Evolutionary conservation across 768 basidiomycete species (phyloP).

Genomic region (Pholiota molesta): DNA sequence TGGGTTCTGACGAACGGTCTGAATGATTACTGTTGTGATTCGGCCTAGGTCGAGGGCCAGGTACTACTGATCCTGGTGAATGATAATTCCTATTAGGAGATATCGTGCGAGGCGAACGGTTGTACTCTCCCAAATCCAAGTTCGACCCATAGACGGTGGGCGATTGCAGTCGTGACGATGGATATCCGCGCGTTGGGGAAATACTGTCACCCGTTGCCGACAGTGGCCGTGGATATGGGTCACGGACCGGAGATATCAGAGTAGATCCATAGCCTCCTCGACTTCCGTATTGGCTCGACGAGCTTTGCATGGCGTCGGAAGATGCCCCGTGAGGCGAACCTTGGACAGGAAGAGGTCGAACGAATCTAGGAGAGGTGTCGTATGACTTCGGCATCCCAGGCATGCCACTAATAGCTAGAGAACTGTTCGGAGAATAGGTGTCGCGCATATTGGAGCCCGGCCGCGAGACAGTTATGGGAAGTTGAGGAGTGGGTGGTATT

Average conservation of each 20-base stretch:
- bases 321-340: slow-evolving; percentile 37
- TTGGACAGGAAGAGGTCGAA: slow-evolving; percentile 45
- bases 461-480: slow-evolving; percentile 36
- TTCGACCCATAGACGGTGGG: slow-evolving; percentile 14
- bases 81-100: slow-evolving; percentile 39
- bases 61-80: slow-evolving; percentile 23
- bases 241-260: slow-evolving; percentile 49
- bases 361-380: slow-evolving; percentile 38
- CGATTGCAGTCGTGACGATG: neutral
- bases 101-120: slow-evolving; percentile 41
- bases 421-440: slow-evolving; percentile 28
- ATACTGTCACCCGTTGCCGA: slow-evolving; percentile 60
- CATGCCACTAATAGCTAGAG: slow-evolving; percentile 16
- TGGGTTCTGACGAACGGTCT: slow-evolving; percentile 39
- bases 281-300: slow-evolving; percentile 27
- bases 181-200: slow-evolving; percentile 39
- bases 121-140: slow-evolving; percentile 16
- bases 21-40: slow-evolving; percentile 32
- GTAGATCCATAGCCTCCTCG: slow-evolving; percentile 24
- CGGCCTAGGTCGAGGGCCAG: slow-evolving; percentile 34
- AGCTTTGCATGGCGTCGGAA: slow-evolving; percentile 31
- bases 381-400: slow-evolving; percentile 45
- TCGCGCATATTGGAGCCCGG: slow-evolving; percentile 19
- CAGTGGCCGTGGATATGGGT: slow-evolving; percentile 64
- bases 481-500: slow-evolving; percentile 24